Conservation (phyloP, 176 grass and related monocot genomes). For the Olyra latifolia region DNA sequence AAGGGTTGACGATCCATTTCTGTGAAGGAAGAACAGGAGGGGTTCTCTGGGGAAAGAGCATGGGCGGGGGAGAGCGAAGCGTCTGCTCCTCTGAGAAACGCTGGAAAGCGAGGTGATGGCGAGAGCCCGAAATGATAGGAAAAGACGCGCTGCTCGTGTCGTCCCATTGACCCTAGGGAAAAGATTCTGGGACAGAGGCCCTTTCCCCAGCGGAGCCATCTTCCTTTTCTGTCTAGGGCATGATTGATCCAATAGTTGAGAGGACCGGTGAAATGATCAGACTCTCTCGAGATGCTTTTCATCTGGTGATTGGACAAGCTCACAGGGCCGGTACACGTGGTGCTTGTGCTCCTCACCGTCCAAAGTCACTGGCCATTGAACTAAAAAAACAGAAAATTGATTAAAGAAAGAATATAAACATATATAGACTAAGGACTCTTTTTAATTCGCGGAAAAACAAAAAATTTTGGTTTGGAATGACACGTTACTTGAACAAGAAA, state of each 20-base stretch:
- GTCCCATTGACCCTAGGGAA: slow-evolving; percentile 26
- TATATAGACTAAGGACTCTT: too few relatives aligned
- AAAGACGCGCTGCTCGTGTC: slow-evolving; percentile 13
- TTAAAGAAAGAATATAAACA: too few relatives aligned
- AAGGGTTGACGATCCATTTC: neutral
- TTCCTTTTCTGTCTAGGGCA: slow-evolving; percentile 9
- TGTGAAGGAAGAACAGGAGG: neutral
- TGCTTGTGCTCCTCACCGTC: neutral
- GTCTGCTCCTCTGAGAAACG: slow-evolving; percentile 8
- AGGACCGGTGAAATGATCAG: slow-evolving; percentile 4
- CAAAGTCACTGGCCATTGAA: neutral
- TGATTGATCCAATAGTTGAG: slow-evolving; percentile 30
- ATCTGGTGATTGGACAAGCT: slow-evolving; percentile 28
- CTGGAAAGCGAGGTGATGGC: slow-evolving; percentile 21
- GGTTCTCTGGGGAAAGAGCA: neutral
- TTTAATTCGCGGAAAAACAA: too few relatives aligned
- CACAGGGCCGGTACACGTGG: neutral
- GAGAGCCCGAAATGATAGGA: slow-evolving; percentile 1
- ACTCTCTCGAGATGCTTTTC: slow-evolving; percentile 1
- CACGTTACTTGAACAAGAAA: too few relatives aligned
- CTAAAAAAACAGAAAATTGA: neutral
- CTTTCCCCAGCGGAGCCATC: neutral
- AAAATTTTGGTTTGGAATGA: too few relatives aligned
- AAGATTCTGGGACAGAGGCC: slow-evolving; percentile 17
- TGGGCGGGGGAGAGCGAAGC: neutral